Evolutionary conservation across 306 rosid species (phyloP).

Genomic region (Ammopiptanthus mongolicus): DNA sequence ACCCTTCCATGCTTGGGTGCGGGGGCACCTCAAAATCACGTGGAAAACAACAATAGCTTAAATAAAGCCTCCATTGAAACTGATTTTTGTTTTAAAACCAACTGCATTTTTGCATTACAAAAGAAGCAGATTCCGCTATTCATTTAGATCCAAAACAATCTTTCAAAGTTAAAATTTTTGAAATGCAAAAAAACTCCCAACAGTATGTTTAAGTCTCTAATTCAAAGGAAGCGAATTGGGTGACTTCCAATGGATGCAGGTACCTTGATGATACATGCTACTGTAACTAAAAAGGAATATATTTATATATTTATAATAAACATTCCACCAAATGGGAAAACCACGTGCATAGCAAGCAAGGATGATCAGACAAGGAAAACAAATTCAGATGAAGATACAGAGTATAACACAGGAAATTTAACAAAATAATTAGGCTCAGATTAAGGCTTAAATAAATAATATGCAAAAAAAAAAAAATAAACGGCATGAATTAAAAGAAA

Average conservation of each 20-base stretch:
- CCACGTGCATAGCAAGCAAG: neutral
- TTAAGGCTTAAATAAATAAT: neutral
- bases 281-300: neutral
- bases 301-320: neutral
- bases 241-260: too few species aligned
- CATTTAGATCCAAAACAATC: constrained; percentile 11
- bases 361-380: neutral
- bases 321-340: neutral
- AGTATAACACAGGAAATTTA: neutral
- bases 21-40: neutral
- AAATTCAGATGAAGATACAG: neutral
- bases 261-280: neutral
- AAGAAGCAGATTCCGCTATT: neutral
- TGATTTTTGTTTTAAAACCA: neutral
- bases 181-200: neutral
- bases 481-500: neutral
- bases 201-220: neutral
- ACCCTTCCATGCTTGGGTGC: neutral
- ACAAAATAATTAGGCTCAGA: neutral
- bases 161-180: neutral
- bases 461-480: neutral
- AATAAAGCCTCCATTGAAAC: neutral
- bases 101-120: neutral
- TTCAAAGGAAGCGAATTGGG: too few species aligned
- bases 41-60: neutral